These are phyloP conservation scores for Pseudopyricularia cyperi DNA, from an alignment of 2,329 filamentous ascomycete genomes.

Conservation along the genomic window DNA sequence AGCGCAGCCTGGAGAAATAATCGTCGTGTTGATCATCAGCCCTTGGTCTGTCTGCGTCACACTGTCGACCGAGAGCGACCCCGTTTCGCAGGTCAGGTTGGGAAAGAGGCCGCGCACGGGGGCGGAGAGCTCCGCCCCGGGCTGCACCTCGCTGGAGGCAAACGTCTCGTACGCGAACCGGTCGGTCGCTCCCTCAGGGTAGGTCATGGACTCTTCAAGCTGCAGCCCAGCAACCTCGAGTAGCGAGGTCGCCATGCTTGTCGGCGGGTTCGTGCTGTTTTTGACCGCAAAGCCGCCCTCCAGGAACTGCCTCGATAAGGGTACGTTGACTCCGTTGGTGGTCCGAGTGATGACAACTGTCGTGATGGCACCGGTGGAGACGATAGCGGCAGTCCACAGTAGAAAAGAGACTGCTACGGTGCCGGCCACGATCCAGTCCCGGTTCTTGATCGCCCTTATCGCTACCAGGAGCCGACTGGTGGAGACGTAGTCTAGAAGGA, in stretches of 20 bases:
- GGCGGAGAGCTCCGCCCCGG: slow-evolving; percentile 13
- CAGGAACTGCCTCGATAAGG: slow-evolving; percentile 15
- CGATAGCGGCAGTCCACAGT: slow-evolving; percentile 19
- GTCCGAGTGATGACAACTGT: slow-evolving; percentile 15
- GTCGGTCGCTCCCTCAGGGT: slow-evolving; percentile 18
- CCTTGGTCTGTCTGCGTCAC: slow-evolving; percentile 9
- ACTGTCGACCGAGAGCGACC: slow-evolving; percentile 12
- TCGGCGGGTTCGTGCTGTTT: background rate
- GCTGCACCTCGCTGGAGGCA: slow-evolving; percentile 8
- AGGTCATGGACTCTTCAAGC: slow-evolving; percentile 9
- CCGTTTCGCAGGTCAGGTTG: slow-evolving; percentile 17
- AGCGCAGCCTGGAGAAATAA: slow-evolving; percentile 9
- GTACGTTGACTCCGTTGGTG: slow-evolving; percentile 12
- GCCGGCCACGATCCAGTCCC: slow-evolving; percentile 20
- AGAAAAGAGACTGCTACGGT: slow-evolving; percentile 14
- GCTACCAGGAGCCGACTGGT: slow-evolving; percentile 16
- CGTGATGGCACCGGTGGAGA: slow-evolving; percentile 22
- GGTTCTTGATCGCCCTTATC: slow-evolving; percentile 15
- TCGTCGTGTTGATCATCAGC: slow-evolving; percentile 16
- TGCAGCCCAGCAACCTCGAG: slow-evolving; percentile 20
- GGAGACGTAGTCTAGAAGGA: slow-evolving; percentile 22
- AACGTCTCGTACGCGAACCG: slow-evolving; percentile 23
- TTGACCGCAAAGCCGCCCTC: slow-evolving; percentile 10
- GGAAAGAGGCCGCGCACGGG: slow-evolving; percentile 21
- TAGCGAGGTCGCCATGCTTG: slow-evolving; percentile 10